These are phyloP conservation scores for Chamaenerion angustifolium DNA, from an alignment of 345 rosid genomes.

Conservation along the genomic window DNA sequence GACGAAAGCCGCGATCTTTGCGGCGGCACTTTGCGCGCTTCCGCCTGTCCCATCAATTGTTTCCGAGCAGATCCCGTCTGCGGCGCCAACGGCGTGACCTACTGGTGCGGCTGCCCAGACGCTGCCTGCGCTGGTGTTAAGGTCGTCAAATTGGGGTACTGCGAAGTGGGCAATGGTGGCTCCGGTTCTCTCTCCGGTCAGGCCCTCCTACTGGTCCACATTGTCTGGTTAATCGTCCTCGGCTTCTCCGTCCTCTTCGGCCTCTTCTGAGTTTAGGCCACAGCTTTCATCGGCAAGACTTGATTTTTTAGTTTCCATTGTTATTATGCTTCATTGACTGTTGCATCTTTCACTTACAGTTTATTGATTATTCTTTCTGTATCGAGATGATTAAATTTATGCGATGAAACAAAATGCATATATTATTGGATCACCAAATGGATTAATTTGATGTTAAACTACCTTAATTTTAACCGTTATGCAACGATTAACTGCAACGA, in stretches of 20 bases:
- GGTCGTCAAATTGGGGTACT: slow-evolving; percentile 58
- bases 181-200: slow-evolving; percentile 71
- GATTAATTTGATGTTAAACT: too few species aligned
- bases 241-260: slow-evolving; percentile 79
- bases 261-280: slow-evolving; percentile 32
- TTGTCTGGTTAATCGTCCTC: slow-evolving; percentile 75
- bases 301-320: too few species aligned
- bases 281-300: too few species aligned
- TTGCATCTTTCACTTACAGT: too few species aligned
- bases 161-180: slow-evolving; percentile 65
- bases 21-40: slow-evolving; percentile 21
- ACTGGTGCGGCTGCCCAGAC: slow-evolving; percentile 94
- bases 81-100: slow-evolving; percentile 71
- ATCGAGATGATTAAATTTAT: too few species aligned
- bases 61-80: slow-evolving; percentile 84
- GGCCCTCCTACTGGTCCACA: slow-evolving; percentile 78
- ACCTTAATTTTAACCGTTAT: too few species aligned
- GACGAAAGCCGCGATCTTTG: slow-evolving; percentile 27
- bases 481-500: too few species aligned
- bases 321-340: too few species aligned
- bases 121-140: slow-evolving; percentile 55
- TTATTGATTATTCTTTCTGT: too few species aligned
- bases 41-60: slow-evolving; percentile 69
- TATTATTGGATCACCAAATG: too few species aligned
- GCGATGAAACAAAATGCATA: too few species aligned